Percentiles rank a stretch among this genome's conserved stretches.
These are phyloP conservation scores for Sistotremastrum niveocremeum DNA, from an alignment of 768 basidiomycete genomes.

Conservation along the genomic window DNA sequence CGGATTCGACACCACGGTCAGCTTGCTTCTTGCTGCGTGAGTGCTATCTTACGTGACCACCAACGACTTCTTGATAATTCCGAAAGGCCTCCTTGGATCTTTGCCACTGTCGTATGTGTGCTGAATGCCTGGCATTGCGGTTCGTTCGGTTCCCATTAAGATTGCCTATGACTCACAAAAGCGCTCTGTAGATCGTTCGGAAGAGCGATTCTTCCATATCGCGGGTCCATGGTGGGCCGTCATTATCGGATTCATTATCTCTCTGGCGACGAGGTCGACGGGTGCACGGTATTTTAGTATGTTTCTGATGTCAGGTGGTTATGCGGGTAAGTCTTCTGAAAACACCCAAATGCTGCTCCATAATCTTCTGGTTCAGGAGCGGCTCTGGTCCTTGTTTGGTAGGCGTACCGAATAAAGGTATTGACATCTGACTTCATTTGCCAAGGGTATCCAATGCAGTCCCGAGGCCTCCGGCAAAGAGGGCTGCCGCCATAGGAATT, in stretches of 20 bases:
- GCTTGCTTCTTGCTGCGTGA: slow-evolving; percentile 8
- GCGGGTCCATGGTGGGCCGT: slow-evolving; percentile 44
- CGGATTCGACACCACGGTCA: slow-evolving; percentile 7
- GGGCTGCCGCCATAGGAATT: slow-evolving; percentile 10
- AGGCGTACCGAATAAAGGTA: slow-evolving; percentile 20
- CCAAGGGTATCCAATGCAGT: slow-evolving; percentile 54
- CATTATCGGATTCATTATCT: slow-evolving; percentile 49
- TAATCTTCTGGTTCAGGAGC: background rate
- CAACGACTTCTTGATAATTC: too few species aligned
- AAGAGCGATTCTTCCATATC: slow-evolving; percentile 54
- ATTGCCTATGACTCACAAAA: background rate
- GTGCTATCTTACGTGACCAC: background rate
- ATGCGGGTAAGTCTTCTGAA: slow-evolving; percentile 20
- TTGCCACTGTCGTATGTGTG: slow-evolving; percentile 33
- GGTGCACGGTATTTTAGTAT: slow-evolving; percentile 45
- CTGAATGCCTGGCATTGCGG: too few species aligned
- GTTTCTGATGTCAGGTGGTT: slow-evolving; percentile 51
- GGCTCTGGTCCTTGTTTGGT: background rate
- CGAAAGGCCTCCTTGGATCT: slow-evolving; percentile 36
- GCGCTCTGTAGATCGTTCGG: slow-evolving; percentile 31
- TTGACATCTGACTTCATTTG: slow-evolving; percentile 18
- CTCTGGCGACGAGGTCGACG: slow-evolving; percentile 36
- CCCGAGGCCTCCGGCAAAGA: slow-evolving; percentile 44
- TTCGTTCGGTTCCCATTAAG: too few species aligned
- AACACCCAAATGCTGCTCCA: background rate